A percentile compares a stretch with the other conserved stretches of the same genome.
phyloP scores from a whole-genome alignment of 2,329 filamentous ascomycete species.

The Hypomyces rosellus region DNA sequence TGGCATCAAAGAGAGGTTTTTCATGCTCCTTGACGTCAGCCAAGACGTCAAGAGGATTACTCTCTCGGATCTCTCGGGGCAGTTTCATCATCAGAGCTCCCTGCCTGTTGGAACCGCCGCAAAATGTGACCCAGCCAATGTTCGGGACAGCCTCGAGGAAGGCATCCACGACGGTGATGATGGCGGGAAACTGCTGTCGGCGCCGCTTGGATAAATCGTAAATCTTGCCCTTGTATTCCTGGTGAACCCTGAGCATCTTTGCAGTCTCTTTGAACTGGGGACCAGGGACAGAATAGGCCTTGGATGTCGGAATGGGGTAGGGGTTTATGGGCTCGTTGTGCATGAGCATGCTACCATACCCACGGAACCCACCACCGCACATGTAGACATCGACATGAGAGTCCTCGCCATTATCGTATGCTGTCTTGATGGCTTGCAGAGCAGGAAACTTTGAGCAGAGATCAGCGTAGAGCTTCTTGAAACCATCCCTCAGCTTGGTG shows the following conservation, averaged over 20 bases:
- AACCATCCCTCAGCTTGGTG: conserved; percentile 48
- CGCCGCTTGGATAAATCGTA: conserved; percentile 77
- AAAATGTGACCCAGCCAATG: conserved; percentile 73
- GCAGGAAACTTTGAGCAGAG: conserved; percentile 42
- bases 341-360: conserved; percentile 88
- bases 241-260: conserved; percentile 46
- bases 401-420: conserved; percentile 25
- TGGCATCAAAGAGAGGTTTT: conserved; percentile 27
- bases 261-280: conserved; percentile 51
- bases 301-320: conserved; percentile 79
- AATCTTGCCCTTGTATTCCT: conserved; percentile 47
- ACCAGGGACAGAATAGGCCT: conserved; percentile 64
- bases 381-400: conserved; percentile 66
- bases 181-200: conserved; percentile 75
- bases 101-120: conserved; percentile 80
- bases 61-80: conserved; percentile 49
- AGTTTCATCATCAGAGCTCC: conserved; percentile 73
- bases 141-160: conserved; percentile 63
- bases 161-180: conserved; percentile 71
- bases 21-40: conserved; percentile 21
- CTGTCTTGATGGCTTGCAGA: conserved; percentile 37
- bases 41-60: conserved; percentile 53
- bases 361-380: conserved; percentile 83
- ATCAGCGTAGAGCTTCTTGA: conserved; percentile 54
- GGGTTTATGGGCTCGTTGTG: conserved; percentile 64